These are phyloP conservation scores for Salix caprea DNA, from an alignment of 345 rosid species.

Conservation along the genomic window DNA sequence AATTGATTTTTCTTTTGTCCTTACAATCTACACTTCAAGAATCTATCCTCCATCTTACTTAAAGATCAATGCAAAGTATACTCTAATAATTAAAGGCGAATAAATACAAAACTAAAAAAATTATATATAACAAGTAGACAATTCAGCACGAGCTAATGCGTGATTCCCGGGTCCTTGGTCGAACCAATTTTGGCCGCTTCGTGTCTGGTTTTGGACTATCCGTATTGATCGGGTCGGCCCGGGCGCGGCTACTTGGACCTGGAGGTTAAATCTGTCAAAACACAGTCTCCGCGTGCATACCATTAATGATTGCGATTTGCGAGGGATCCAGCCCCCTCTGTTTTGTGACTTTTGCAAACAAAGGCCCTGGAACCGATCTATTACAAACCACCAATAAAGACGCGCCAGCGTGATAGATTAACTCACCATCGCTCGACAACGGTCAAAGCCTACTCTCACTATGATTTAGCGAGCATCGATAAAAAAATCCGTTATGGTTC, in stretches of 20 bases:
- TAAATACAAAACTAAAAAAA: not conserved
- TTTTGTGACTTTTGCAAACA: conserved; percentile 17
- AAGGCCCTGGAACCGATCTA: not conserved
- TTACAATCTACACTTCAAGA: no score
- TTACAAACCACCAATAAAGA: not conserved
- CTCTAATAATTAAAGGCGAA: not conserved
- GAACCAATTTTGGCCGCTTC: conserved; percentile 1
- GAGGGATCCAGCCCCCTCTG: conserved; percentile 22
- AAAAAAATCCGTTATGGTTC: no score
- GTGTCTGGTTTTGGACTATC: not conserved
- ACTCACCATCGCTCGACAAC: not conserved
- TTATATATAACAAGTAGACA: no score
- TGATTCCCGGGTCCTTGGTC: conserved; percentile 21
- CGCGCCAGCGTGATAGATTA: no score
- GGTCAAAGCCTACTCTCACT: not conserved
- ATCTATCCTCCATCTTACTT: no score
- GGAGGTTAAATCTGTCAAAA: conserved; percentile 26
- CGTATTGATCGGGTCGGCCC: conserved; percentile 12
- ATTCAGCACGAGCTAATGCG: not conserved
- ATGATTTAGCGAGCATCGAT: not conserved
- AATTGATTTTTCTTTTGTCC: no score
- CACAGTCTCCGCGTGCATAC: conserved; percentile 50
- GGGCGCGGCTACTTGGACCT: conserved; percentile 10
- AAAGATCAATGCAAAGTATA: not conserved
- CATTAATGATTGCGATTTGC: conserved; percentile 48